Conservation (phyloP, 371 early-diverging fungal genomes). For the Dinochytrium kinnereticum region DNA sequence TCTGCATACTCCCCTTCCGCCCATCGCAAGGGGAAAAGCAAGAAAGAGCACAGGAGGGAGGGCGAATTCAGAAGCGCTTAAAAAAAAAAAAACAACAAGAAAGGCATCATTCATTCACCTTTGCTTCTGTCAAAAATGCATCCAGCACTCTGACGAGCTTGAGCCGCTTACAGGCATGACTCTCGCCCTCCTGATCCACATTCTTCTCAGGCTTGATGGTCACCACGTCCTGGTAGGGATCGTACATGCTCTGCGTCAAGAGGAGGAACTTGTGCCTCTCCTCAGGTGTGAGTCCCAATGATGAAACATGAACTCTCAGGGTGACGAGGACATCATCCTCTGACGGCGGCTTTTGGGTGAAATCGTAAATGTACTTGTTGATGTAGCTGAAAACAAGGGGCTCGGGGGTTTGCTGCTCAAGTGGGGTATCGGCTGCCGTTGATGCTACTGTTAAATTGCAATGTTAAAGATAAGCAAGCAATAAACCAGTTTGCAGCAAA, state of each 20-base stretch:
- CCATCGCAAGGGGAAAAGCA: too few species aligned
- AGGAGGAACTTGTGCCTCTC: conserved; percentile 45
- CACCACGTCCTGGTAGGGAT: conserved; percentile 39
- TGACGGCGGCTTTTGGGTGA: conserved; percentile 33
- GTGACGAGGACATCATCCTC: conserved; percentile 3
- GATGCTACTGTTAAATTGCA: not conserved
- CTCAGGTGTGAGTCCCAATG: conserved; percentile 16
- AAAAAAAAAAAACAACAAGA: not conserved
- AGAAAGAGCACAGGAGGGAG: too few species aligned
- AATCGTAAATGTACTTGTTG: conserved; percentile 39
- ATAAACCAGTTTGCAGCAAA: too few species aligned
- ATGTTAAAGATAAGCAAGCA: too few species aligned
- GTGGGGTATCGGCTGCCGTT: not conserved
- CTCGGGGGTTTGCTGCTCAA: not conserved
- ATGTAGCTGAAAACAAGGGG: conserved; percentile 15
- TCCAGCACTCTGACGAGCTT: conserved; percentile 14
- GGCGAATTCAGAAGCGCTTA: too few species aligned
- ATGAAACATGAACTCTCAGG: conserved; percentile 23
- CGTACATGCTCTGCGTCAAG: conserved; percentile 33
- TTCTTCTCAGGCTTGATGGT: conserved; percentile 20
- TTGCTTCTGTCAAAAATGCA: conserved; percentile 30
- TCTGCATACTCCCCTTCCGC: too few species aligned
- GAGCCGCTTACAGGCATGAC: not conserved
- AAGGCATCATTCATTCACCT: conserved; percentile 8
- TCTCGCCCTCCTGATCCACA: not conserved